A percentile compares a stretch with the other conserved stretches of the same genome.
Conservation (phyloP, 2,329 filamentous ascomycete genomes). For the Phyllosticta citriasiana region DNA sequence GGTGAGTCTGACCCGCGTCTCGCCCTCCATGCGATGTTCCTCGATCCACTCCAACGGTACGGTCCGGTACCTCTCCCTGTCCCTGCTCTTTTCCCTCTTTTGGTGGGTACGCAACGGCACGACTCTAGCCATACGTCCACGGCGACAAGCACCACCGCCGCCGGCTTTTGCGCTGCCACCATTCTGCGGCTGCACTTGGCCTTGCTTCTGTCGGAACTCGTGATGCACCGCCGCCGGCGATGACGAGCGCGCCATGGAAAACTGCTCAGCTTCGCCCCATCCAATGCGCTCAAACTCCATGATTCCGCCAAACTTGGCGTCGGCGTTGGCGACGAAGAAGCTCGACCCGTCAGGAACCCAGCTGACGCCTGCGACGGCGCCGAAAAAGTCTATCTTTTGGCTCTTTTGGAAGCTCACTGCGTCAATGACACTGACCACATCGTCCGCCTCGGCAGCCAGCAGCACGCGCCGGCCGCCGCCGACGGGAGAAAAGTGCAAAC, state of each 20-base stretch:
- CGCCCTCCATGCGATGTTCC: background rate
- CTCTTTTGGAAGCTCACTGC: conserved; percentile 52
- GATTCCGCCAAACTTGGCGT: conserved; percentile 56
- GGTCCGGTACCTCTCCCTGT: background rate
- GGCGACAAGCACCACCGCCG: too few relatives aligned
- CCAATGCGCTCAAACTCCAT: conserved; percentile 47
- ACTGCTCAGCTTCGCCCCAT: conserved; percentile 16
- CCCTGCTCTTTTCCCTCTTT: background rate
- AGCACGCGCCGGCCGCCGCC: conserved; percentile 59
- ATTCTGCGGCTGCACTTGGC: background rate
- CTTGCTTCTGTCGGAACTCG: background rate
- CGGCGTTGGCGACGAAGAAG: conserved; percentile 58
- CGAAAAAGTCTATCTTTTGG: conserved; percentile 65
- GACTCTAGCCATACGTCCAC: too few relatives aligned
- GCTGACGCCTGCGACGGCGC: conserved; percentile 59
- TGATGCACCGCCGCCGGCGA: background rate
- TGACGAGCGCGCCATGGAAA: background rate
- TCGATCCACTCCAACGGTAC: background rate
- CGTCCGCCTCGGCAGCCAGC: conserved; percentile 65
- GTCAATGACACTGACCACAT: conserved; percentile 62
- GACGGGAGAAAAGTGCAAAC: conserved; percentile 60
- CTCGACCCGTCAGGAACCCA: conserved; percentile 59
- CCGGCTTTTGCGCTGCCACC: background rate
- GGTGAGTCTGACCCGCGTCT: background rate
- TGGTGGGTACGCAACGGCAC: background rate